Conservation (phyloP, 78 protist genomes). For the Dictyostelium intermedium region DNA sequence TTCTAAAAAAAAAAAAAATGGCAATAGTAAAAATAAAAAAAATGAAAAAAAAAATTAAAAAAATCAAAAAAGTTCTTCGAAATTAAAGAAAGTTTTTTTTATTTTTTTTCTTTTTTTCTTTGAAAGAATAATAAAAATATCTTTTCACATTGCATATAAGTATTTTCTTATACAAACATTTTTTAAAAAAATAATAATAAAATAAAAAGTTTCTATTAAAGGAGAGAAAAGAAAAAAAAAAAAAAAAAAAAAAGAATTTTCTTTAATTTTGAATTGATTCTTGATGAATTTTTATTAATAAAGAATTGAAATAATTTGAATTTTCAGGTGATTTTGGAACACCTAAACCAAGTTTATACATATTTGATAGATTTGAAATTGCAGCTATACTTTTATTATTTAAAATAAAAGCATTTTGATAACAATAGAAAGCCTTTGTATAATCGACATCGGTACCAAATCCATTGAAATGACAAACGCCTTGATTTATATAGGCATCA, state of each 20-base stretch:
- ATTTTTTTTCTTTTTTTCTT: not conserved
- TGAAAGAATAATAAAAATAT: too few species aligned
- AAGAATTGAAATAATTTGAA: not conserved
- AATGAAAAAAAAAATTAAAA: not conserved
- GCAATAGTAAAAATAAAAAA: not conserved
- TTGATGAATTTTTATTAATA: not conserved
- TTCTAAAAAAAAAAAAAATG: not conserved
- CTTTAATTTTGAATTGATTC: not conserved
- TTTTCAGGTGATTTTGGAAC: slow-evolving; percentile 30
- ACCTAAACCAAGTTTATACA: slow-evolving; percentile 56
- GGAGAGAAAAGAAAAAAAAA: too few species aligned
- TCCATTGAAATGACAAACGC: slow-evolving; percentile 68
- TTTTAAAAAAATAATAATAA: too few species aligned
- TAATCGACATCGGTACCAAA: slow-evolving; percentile 17
- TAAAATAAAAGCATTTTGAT: slow-evolving; percentile 36
- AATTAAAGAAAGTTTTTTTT: not conserved
- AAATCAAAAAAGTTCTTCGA: not conserved
- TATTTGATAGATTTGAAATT: slow-evolving; percentile 38
- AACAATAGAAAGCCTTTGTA: slow-evolving; percentile 43
- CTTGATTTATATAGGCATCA: slow-evolving; percentile 50
- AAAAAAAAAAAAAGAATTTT: too few species aligned
- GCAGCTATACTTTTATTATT: slow-evolving; percentile 56
- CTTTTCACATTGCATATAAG: too few species aligned
- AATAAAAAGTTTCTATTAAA: too few species aligned
- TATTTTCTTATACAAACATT: too few species aligned